Evolutionary conservation across 2,329 filamentous ascomycete genomes (phyloP).

Genomic region (Colletotrichum aenigma): DNA sequence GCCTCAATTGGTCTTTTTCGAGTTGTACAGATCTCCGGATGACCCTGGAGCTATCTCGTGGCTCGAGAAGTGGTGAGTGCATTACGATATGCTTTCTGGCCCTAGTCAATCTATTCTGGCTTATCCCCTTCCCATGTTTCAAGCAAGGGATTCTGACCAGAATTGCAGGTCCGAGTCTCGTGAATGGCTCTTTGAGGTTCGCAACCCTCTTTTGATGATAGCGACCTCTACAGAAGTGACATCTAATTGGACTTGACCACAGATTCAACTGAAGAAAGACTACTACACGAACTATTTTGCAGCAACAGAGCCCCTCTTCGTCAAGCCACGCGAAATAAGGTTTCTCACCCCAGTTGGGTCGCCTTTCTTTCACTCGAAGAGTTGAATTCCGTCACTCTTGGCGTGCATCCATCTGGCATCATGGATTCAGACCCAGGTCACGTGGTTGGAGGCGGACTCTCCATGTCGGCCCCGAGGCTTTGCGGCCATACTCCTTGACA

Average conservation of each 20-base stretch:
- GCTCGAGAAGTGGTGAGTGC: slow-evolving; percentile 43
- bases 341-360: background rate
- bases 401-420: background rate
- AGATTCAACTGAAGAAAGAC: background rate
- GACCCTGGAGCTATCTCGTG: slow-evolving; percentile 41
- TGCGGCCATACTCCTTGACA: background rate
- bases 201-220: background rate
- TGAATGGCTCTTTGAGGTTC: background rate
- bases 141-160: background rate
- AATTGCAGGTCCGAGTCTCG: background rate
- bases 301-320: background rate
- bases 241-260: no score
- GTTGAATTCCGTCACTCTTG: background rate
- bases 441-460: background rate
- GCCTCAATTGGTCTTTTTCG: slow-evolving; percentile 48
- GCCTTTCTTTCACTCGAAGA: background rate
- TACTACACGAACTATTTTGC: background rate
- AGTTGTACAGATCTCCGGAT: slow-evolving; percentile 39
- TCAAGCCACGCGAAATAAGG: background rate
- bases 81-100: background rate
- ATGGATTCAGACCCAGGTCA: background rate
- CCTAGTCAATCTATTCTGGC: background rate
- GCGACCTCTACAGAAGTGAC: background rate
- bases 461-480: background rate
- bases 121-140: background rate